Conservation (phyloP, 2,329 filamentous ascomycete species). For the Phialophora macrospora region DNA sequence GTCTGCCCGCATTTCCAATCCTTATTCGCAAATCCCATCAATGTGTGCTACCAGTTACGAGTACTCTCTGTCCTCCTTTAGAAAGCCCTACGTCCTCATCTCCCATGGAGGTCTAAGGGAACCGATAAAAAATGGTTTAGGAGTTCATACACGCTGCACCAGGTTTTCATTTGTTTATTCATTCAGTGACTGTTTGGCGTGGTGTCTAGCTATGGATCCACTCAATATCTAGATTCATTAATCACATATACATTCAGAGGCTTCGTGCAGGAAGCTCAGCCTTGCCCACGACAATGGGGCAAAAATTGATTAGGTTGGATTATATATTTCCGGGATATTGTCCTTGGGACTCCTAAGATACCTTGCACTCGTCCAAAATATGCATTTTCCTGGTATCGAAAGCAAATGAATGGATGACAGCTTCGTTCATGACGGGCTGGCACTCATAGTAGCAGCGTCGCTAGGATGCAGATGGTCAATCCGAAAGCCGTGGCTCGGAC, state of each 20-base stretch:
- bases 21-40: no score
- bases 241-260: constrained; percentile 2
- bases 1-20: no score
- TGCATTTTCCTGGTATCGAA: constrained; percentile 9
- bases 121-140: no score
- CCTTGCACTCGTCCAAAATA: constrained; percentile 1
- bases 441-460: constrained; percentile 7
- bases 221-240: neutral
- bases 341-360: constrained; percentile 5
- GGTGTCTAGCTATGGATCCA: neutral
- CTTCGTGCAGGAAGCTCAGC: neutral
- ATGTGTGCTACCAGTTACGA: no score
- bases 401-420: neutral
- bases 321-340: neutral
- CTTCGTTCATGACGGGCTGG: neutral
- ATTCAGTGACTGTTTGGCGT: neutral
- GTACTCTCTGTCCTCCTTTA: no score
- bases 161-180: constrained; percentile 1
- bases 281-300: neutral
- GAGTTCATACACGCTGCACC: neutral
- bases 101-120: no score
- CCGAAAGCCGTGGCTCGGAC: constrained; percentile 5
- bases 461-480: constrained; percentile 1
- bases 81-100: no score
- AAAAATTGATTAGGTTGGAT: neutral